Conservation (phyloP, 441 rosid genomes). For the Erodium trifolium region DNA sequence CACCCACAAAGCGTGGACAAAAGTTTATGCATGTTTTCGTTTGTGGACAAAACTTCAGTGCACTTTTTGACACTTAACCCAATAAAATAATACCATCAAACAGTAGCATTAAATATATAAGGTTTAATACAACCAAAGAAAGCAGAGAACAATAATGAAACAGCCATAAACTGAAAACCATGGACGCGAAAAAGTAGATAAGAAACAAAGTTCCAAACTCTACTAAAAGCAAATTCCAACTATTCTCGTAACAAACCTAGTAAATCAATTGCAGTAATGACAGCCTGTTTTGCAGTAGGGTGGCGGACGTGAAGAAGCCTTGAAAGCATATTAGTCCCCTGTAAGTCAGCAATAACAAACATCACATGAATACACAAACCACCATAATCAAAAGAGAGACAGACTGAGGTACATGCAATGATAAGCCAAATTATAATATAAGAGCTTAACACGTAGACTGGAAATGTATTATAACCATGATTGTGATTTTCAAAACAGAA, state of each 20-base stretch:
- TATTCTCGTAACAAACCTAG: conserved; percentile 52
- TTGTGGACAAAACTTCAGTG: too few relatives aligned
- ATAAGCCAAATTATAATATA: too few relatives aligned
- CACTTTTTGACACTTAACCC: too few relatives aligned
- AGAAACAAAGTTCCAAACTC: background rate
- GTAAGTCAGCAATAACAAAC: conserved; percentile 25
- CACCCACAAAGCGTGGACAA: too few relatives aligned
- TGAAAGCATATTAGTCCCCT: conserved; percentile 99
- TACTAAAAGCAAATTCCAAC: background rate
- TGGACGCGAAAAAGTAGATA: background rate
- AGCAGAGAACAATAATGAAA: background rate
- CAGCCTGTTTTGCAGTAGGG: conserved; percentile 97
- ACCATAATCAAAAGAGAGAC: background rate
- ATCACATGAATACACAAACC: conserved; percentile 5
- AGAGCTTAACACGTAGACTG: too few relatives aligned
- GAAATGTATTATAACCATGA: background rate
- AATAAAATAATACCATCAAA: background rate
- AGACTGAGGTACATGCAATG: too few relatives aligned
- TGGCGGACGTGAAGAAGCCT: conserved; percentile 93
- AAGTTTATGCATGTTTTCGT: too few relatives aligned
- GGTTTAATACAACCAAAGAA: background rate
- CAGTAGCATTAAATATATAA: background rate
- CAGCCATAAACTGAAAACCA: background rate
- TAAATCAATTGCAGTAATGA: conserved; percentile 94
- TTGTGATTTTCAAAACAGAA: background rate